Percentiles rank a stretch among this genome's conserved stretches.
Conservation (phyloP, 2,329 filamentous ascomycete species). For the Alternaria gaisen region DNA sequence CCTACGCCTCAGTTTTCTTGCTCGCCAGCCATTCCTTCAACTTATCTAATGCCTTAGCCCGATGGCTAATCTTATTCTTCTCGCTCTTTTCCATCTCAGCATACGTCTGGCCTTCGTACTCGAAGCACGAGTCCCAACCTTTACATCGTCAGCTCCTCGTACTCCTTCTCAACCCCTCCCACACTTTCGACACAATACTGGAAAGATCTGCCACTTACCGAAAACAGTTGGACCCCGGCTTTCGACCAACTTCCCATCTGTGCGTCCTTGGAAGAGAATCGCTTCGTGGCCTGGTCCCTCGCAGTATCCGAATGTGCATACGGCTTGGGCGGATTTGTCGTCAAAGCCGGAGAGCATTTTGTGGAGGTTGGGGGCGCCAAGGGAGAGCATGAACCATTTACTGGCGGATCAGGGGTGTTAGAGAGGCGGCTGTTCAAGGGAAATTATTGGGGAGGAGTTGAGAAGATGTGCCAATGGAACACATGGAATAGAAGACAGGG, state of each 20-base stretch:
- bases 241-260: constrained; percentile 83
- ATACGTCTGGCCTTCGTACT: constrained; percentile 86
- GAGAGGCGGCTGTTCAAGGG: background rate
- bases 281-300: constrained; percentile 84
- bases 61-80: constrained; percentile 95
- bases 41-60: constrained; percentile 85
- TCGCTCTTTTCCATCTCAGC: constrained; percentile 91
- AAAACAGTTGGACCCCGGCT: constrained; percentile 82
- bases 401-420: constrained; percentile 57
- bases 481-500: background rate
- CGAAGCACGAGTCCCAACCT: constrained; percentile 98
- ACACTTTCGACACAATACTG: background rate
- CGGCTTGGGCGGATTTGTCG: constrained; percentile 90
- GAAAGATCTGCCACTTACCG: constrained; percentile 64
- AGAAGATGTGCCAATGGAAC: no score
- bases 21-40: constrained; percentile 79
- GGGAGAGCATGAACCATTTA: constrained; percentile 89
- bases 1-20: constrained; percentile 45
- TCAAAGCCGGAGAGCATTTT: constrained; percentile 87
- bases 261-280: constrained; percentile 90
- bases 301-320: constrained; percentile 95
- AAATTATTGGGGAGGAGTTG: background rate
- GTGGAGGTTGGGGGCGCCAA: constrained; percentile 87
- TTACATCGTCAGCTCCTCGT: constrained; percentile 7
- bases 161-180: background rate